Evolutionary conservation across 306 rosid genomes (phyloP).

Genomic region (Glycine latifolia): DNA sequence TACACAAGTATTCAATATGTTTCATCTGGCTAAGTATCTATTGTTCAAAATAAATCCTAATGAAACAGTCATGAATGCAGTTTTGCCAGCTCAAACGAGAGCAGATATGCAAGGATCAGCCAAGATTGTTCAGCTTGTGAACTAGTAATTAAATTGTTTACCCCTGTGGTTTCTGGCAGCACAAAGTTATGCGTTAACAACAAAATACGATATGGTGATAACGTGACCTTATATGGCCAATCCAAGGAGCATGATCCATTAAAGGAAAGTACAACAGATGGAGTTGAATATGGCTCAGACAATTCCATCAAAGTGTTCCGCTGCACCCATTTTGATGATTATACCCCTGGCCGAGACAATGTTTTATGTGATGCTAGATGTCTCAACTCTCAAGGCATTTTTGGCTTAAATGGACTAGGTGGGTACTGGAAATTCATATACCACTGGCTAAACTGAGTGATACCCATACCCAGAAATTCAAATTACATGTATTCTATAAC

Average conservation of each 20-base stretch:
- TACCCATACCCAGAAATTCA: slow-evolving; percentile 7
- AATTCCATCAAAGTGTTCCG: slow-evolving; percentile 10
- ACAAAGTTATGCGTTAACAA: slow-evolving; percentile 25
- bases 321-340: slow-evolving; percentile 27
- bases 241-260: slow-evolving; percentile 8
- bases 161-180: not conserved
- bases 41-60: not conserved
- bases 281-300: slow-evolving; percentile 35
- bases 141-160: not conserved
- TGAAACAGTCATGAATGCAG: not conserved
- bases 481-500: not conserved
- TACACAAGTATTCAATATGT: not conserved
- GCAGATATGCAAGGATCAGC: not conserved
- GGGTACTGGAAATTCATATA: slow-evolving; percentile 43
- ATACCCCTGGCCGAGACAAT: slow-evolving; percentile 11
- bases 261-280: not conserved
- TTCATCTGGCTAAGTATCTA: not conserved
- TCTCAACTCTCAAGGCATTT: slow-evolving; percentile 44
- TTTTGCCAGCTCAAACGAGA: too few relatives aligned
- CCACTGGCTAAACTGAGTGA: slow-evolving; percentile 31
- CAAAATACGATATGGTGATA: slow-evolving; percentile 27
- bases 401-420: slow-evolving; percentile 33
- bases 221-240: slow-evolving; percentile 5
- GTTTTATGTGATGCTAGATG: slow-evolving; percentile 4
- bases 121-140: too few relatives aligned